Evolutionary conservation across 2,329 filamentous ascomycete genomes (phyloP), one percentile per base, ranked within the genome.

Genomic region (Venturiaceae sp.): DNA sequence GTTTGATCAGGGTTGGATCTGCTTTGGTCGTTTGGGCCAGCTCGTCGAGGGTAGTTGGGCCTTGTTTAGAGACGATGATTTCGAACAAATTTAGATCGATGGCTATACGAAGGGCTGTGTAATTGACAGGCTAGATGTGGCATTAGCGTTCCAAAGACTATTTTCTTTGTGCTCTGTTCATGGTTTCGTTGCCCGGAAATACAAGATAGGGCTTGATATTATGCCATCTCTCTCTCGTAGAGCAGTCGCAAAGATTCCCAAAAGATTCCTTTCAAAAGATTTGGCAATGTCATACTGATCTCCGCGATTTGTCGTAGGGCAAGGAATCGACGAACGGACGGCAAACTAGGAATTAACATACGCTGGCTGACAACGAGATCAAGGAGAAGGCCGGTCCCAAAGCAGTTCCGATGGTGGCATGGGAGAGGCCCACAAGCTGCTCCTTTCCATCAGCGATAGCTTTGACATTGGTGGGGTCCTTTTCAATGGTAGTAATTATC

Each of bases 61-160:
- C n/a, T 44, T 39, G 33, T 13, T 37, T 39, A 28, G 21, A 39
- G 6, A 26, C 32, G 23, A 57, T 36, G 16, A 33, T 36, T 6
- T 47, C 44, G 19, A 52, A 57, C 9, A 57, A 5, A n/a, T 50
- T 30, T 11, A 57, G 28, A 46, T 57, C 55, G 19, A 57, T 52
- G 21, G 55, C 55, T 11, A 57, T 46, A 14, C 55, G 55, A 14
- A 52, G 32, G 6, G 55, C 55, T 16, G 23, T 47, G 5, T 32
- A 16, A 34, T 34, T 34, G 28, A 46, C 44, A 47, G 55, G 55
- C 55, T 57, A 26, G 13, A 16, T 50, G 2, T 7, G 2, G 2
- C 16, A 9, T 34, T 8, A 39, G 36, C 19, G 32, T 13, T n/a
- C 13, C 19, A n/a, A 3, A 36, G 21, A 23, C 14, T 13, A 14